Evolutionary conservation across 768 basidiomycete genomes (phyloP), one percentile per base, ranked within the genome.

Genomic region (Kwoniella dejecticola): DNA sequence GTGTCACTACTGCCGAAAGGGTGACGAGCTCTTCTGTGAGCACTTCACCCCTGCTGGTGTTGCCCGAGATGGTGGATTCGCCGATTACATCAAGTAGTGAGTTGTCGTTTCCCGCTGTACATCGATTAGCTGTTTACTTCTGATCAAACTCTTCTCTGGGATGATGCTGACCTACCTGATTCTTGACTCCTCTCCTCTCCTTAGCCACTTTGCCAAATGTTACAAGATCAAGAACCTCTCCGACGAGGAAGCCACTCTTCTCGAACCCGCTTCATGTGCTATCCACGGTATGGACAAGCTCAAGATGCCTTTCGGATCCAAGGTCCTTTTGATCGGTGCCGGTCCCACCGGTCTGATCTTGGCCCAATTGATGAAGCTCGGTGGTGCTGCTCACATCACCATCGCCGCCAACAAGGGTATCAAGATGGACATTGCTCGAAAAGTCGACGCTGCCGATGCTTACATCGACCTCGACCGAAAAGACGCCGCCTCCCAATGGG

Each of bases 221-320:
- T 94, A 90, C 83, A 90, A 90, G 80, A 87, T 93, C 69, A 81
- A 91, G 66, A 93, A 93, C 80, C 83, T 94, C 53, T 85, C 85
- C 7, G 90, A 93, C 73, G 88, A 90, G 70, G 91, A 93, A 65
- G 86, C 91, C 0, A 91, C 90, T 2, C 85, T 95, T 19, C 83
- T 93, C 33, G 91, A 94, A 74, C 92, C 92, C 40, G 89, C 90
- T 3, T 88, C 91, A 4, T 95, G 91, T 67, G 92, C 92, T 30
- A 85, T 95, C 52, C 91, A 95, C 76, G 91, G 91, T 5, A 86
- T 93, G 63, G 91, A 95, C 80, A 90, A 91, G 77, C 85, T 95
- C 58, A 84, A 82, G 58, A 87, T 89, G 1, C 85, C 87, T 3
- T 89, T 92, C 60, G 91, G 91, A 26, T 82, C 89, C 40, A 90